These are phyloP conservation scores for Styphnolobium japonicum DNA, from an alignment of 306 rosid genomes.

Conservation along the genomic window DNA sequence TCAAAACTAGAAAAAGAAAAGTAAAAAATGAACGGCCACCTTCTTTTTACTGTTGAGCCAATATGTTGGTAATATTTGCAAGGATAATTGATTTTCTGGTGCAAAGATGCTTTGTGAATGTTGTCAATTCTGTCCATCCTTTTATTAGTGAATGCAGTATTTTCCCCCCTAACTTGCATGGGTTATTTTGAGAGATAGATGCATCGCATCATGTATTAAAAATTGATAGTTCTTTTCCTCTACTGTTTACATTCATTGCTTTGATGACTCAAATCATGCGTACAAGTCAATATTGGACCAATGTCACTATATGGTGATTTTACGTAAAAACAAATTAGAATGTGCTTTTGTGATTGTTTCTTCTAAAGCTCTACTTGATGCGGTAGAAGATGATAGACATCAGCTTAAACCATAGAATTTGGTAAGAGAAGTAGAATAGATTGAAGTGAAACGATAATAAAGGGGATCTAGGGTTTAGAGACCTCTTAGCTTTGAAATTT, in stretches of 20 bases:
- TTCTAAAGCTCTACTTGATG: not conserved
- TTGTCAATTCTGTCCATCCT: not conserved
- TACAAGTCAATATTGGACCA: not conserved
- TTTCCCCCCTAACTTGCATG: not conserved
- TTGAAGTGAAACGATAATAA: too few species aligned
- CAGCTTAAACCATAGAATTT: too few species aligned
- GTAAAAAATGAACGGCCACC: not conserved
- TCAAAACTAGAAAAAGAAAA: not conserved
- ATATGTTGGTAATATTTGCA: not conserved
- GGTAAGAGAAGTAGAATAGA: too few species aligned
- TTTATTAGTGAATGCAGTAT: not conserved
- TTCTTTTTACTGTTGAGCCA: not conserved
- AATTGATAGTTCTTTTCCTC: not conserved
- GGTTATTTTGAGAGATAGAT: not conserved
- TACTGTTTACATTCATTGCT: not conserved
- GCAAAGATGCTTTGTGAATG: not conserved
- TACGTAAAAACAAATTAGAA: not conserved
- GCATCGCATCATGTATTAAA: not conserved
- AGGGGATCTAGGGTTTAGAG: too few species aligned
- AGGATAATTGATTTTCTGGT: not conserved
- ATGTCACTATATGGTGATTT: not conserved
- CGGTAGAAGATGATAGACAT: too few species aligned
- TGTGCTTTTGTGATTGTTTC: not conserved
- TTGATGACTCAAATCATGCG: conserved; percentile 2
- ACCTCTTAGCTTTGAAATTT: too few species aligned